Percentiles rank a stretch among this genome's conserved stretches.
These are phyloP conservation scores for Nemophila menziesii DNA, from an alignment of 257 asterid species.

Conservation along the genomic window DNA sequence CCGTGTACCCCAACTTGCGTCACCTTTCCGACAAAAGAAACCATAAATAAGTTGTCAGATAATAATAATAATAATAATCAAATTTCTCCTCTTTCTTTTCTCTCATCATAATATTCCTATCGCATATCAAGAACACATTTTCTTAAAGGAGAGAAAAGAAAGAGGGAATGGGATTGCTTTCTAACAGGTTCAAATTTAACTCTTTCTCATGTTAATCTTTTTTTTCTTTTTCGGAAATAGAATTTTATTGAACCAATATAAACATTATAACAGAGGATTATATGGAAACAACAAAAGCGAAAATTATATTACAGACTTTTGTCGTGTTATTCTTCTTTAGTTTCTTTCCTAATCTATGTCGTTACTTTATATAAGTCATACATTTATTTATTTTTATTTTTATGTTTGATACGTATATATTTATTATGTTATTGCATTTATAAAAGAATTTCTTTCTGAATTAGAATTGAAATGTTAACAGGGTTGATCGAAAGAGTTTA, in stretches of 20 bases:
- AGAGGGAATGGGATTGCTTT: constrained; percentile 1
- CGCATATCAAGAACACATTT: not conserved
- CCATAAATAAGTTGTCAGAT: not conserved
- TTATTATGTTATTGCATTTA: no score
- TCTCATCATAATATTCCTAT: not conserved
- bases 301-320: no score
- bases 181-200: not conserved
- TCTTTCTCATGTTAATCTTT: not conserved
- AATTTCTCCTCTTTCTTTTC: not conserved
- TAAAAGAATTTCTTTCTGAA: not conserved
- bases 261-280: no score
- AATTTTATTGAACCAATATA: no score
- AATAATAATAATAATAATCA: not conserved
- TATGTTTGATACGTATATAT: not conserved
- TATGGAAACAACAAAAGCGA: no score
- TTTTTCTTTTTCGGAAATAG: not conserved
- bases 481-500: constrained; percentile 52
- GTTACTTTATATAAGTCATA: no score
- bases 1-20: not conserved
- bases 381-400: not conserved
- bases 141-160: no score
- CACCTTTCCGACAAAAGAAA: not conserved
- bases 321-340: no score
- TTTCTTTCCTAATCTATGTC: no score
- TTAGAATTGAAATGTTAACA: constrained; percentile 19